These are phyloP conservation scores for Cymbopogon citratus DNA, from an alignment of 176 grass and related monocot species.

Conservation along the genomic window DNA sequence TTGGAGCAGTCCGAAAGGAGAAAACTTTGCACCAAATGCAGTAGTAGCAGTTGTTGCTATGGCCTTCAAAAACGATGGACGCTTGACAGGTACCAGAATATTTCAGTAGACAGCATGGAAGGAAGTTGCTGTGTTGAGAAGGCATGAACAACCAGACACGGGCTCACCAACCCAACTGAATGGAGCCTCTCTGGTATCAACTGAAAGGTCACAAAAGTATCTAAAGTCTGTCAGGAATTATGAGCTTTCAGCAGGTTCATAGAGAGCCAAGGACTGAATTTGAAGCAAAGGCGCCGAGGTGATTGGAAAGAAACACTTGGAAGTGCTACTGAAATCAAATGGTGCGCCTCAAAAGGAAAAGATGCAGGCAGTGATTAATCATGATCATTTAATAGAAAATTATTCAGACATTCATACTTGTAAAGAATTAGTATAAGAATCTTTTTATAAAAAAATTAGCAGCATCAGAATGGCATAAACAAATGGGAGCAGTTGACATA, in stretches of 20 bases:
- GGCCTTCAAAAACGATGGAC: neutral
- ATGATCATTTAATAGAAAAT: no score
- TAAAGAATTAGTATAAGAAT: no score
- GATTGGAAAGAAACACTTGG: neutral
- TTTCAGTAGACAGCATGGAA: neutral
- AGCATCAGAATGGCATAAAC: no score
- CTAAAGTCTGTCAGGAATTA: neutral
- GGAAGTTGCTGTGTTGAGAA: slow-evolving; percentile 7
- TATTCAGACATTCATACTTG: no score
- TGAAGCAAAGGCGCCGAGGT: neutral
- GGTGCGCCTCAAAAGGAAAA: no score
- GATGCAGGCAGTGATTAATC: no score
- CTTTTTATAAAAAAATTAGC: no score
- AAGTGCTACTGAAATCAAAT: no score
- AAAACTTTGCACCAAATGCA: slow-evolving; percentile 1
- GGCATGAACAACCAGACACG: neutral
- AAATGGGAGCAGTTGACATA: neutral
- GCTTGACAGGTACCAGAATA: neutral
- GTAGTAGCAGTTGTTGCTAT: slow-evolving; percentile 6
- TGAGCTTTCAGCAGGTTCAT: neutral
- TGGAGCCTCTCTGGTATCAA: slow-evolving; percentile 14
- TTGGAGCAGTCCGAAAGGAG: neutral
- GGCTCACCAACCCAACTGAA: slow-evolving; percentile 4
- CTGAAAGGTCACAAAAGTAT: neutral
- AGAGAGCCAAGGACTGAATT: neutral